Percentiles rank a stretch among this genome's conserved stretches.
phyloP scores from a whole-genome alignment of 768 basidiomycete genomes.

The Tulasnella sp. region DNA sequence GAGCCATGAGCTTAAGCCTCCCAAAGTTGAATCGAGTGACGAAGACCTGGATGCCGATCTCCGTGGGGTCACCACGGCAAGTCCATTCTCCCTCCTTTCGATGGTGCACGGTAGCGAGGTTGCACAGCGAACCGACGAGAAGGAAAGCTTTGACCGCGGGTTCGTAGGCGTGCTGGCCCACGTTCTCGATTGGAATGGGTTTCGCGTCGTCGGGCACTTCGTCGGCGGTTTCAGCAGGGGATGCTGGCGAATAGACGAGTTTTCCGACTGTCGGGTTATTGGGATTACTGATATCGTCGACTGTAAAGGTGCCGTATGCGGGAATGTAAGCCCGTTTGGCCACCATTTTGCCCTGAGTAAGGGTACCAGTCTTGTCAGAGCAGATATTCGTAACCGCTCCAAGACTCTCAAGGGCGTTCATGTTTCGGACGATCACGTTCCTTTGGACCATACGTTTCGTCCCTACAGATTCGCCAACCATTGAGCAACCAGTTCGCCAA shows the following conservation, averaged over 20 bases:
- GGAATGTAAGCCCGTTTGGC: conserved; percentile 50
- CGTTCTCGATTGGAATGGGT: conserved; percentile 37
- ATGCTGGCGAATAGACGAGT: conserved; percentile 28
- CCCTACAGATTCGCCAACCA: conserved; percentile 38
- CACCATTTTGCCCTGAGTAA: conserved; percentile 55
- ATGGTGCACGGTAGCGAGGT: conserved; percentile 47
- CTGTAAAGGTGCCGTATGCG: conserved; percentile 39
- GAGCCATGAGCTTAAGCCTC: conserved; percentile 30
- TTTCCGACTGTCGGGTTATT: conserved; percentile 40
- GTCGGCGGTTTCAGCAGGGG: not conserved
- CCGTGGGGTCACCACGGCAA: conserved; percentile 51
- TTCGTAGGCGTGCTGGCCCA: not conserved
- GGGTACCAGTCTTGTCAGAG: conserved; percentile 60
- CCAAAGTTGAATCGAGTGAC: conserved; percentile 31
- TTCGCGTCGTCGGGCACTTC: conserved; percentile 11
- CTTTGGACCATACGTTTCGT: conserved; percentile 54
- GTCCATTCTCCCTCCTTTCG: conserved; percentile 45
- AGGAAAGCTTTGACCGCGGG: conserved; percentile 42
- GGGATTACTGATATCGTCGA: conserved; percentile 39
- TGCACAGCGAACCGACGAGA: conserved; percentile 48
- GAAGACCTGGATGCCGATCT: conserved; percentile 49
- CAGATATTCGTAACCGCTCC: conserved; percentile 58
- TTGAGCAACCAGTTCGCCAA: not conserved
- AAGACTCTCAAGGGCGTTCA: conserved; percentile 59
- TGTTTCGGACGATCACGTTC: conserved; percentile 55